These are phyloP conservation scores for Xylariaceae sp. DNA, from an alignment of 2,329 filamentous ascomycete genomes.

Conservation along the genomic window DNA sequence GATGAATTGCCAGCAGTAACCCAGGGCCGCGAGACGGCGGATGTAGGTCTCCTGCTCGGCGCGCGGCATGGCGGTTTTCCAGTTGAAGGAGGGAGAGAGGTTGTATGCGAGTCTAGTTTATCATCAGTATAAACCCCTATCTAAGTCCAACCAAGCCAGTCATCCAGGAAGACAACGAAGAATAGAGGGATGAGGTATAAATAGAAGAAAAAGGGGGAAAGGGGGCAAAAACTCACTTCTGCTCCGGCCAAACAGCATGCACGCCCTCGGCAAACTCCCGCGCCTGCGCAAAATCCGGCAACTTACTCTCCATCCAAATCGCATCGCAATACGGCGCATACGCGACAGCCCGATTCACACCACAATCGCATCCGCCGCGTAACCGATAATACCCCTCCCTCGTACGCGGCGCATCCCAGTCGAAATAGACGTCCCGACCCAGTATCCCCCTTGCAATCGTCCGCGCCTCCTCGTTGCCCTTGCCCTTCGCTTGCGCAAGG, in stretches of 20 bases:
- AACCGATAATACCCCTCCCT: slow-evolving; percentile 94
- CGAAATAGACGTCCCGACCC: slow-evolving; percentile 78
- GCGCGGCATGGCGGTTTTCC: slow-evolving; percentile 93
- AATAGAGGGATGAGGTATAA: not conserved
- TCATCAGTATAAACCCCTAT: not conserved
- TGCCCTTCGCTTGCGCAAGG: slow-evolving; percentile 64
- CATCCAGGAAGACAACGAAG: not conserved
- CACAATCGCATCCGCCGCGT: slow-evolving; percentile 84
- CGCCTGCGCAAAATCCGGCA: slow-evolving; percentile 86
- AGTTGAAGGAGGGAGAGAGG: slow-evolving; percentile 98
- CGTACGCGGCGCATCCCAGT: slow-evolving; percentile 92
- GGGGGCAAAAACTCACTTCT: slow-evolving; percentile 62
- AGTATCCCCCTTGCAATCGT: slow-evolving; percentile 71
- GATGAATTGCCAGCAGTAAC: slow-evolving; percentile 99
- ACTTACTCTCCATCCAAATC: slow-evolving; percentile 99
- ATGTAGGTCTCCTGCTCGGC: slow-evolving; percentile 97
- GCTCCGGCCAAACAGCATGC: slow-evolving; percentile 89
- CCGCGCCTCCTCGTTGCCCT: slow-evolving; percentile 77
- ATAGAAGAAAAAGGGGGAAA: not conserved
- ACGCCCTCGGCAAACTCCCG: slow-evolving; percentile 91
- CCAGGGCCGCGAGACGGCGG: slow-evolving; percentile 73
- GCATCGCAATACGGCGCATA: slow-evolving; percentile 92
- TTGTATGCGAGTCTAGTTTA: slow-evolving; percentile 80
- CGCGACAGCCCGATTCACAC: slow-evolving; percentile 82
- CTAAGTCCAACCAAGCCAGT: not conserved